Evolutionary conservation across 805 yeast species (phyloP).

Genomic region (Candida ortonii): DNA sequence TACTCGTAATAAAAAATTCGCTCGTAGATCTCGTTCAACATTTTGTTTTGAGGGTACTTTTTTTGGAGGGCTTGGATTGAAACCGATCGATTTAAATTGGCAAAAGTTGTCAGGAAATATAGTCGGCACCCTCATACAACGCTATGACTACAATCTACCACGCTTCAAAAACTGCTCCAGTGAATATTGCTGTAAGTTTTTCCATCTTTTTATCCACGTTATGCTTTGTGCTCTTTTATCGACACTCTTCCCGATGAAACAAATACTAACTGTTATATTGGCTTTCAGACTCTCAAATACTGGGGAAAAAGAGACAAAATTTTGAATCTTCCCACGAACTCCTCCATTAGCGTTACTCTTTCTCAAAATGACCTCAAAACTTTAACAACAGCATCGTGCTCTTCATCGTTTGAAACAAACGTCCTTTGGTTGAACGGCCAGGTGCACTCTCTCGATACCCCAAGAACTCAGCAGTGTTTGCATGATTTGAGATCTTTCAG

Average conservation of each 20-base stretch:
- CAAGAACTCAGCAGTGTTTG: conserved; percentile 69
- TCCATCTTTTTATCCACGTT: neutral
- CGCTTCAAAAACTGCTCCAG: conserved; percentile 94
- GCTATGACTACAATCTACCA: conserved; percentile 43
- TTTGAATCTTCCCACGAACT: conserved; percentile 91
- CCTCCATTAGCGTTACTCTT: conserved; percentile 91
- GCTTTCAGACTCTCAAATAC: conserved; percentile 74
- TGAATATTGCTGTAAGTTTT: conserved; percentile 81
- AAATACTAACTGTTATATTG: conserved; percentile 7
- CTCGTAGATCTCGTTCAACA: neutral
- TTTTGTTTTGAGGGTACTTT: neutral
- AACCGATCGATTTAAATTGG: too few species aligned
- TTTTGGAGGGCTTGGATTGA: neutral
- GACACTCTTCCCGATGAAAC: neutral
- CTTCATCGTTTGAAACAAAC: conserved; percentile 55
- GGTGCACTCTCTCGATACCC: conserved; percentile 64
- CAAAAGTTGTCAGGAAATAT: neutral
- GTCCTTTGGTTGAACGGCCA: conserved; percentile 84
- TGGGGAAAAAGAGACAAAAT: conserved; percentile 97
- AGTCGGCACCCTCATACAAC: too few species aligned
- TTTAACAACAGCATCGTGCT: conserved; percentile 80
- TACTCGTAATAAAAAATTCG: too few species aligned
- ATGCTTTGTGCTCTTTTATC: too few species aligned
- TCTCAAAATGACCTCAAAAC: conserved; percentile 90
- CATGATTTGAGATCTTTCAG: conserved; percentile 71